Percentiles rank a stretch among this genome's conserved stretches.
Conservation (phyloP, 495 filamentous ascomycete species). For the Cryomyces minteri region DNA sequence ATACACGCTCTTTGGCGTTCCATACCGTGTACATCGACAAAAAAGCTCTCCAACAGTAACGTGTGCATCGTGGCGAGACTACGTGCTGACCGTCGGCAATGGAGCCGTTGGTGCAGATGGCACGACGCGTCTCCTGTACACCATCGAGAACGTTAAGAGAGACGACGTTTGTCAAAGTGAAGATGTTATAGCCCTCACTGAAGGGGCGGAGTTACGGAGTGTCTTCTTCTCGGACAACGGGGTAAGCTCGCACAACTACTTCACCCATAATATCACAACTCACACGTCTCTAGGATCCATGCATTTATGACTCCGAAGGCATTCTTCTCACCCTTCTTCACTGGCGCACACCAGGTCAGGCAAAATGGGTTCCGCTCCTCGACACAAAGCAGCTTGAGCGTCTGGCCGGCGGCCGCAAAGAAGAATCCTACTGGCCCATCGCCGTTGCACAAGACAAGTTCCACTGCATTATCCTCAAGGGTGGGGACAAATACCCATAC, state of each 20-base stretch:
- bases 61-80: slow-evolving; percentile 84
- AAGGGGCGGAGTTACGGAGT: slow-evolving; percentile 48
- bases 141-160: slow-evolving; percentile 79
- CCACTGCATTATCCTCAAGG: slow-evolving; percentile 97
- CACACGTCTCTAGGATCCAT: slow-evolving; percentile 46
- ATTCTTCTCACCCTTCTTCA: slow-evolving; percentile 73
- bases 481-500: slow-evolving; percentile 80
- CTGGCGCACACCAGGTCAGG: slow-evolving; percentile 72
- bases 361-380: slow-evolving; percentile 78
- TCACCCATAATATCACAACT: neutral
- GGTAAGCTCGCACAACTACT: slow-evolving; percentile 23
- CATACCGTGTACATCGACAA: slow-evolving; percentile 71
- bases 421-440: slow-evolving; percentile 88
- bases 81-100: slow-evolving; percentile 85
- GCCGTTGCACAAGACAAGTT: slow-evolving; percentile 85
- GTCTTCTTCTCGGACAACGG: slow-evolving; percentile 87
- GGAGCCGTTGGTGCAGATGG: slow-evolving; percentile 69
- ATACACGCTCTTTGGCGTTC: slow-evolving; percentile 83
- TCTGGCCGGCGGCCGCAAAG: slow-evolving; percentile 61
- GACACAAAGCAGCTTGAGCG: slow-evolving; percentile 75
- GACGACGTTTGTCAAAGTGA: slow-evolving; percentile 87
- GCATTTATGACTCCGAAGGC: slow-evolving; percentile 81
- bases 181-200: slow-evolving; percentile 70
- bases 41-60: slow-evolving; percentile 80
- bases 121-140: slow-evolving; percentile 56